Evolutionary conservation across 202 grass and related monocot species (phyloP).

Genomic region (Zoysia matrella): DNA sequence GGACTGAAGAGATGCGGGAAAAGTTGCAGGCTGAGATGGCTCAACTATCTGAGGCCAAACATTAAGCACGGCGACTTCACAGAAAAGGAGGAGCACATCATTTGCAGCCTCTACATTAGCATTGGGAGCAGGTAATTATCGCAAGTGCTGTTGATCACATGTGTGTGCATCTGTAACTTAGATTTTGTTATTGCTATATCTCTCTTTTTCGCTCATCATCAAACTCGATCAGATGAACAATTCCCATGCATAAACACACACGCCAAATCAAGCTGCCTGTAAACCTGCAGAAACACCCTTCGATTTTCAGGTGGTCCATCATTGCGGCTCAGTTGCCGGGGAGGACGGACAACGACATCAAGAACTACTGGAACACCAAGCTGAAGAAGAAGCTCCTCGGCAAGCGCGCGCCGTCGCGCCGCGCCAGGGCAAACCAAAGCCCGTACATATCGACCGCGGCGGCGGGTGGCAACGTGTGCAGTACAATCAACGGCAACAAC

Average conservation of each 20-base stretch:
- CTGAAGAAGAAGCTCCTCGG: slow-evolving; percentile 77
- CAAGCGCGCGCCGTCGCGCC: slow-evolving; percentile 52
- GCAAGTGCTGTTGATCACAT: neutral
- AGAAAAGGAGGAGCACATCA: slow-evolving; percentile 78
- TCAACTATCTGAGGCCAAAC: slow-evolving; percentile 82
- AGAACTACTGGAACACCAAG: slow-evolving; percentile 84
- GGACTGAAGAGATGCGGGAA: slow-evolving; percentile 81
- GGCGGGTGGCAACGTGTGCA: slow-evolving; percentile 16
- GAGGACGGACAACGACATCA: slow-evolving; percentile 74
- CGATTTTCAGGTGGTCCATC: slow-evolving; percentile 58
- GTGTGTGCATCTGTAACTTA: neutral
- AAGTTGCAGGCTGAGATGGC: slow-evolving; percentile 81
- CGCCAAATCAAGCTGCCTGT: neutral
- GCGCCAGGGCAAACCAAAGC: slow-evolving; percentile 30
- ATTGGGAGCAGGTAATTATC: slow-evolving; percentile 70
- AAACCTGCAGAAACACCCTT: neutral
- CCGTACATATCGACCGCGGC: slow-evolving; percentile 7
- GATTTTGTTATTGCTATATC: neutral
- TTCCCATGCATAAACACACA: neutral
- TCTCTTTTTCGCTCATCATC: neutral
- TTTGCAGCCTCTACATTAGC: slow-evolving; percentile 83
- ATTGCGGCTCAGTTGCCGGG: slow-evolving; percentile 67
- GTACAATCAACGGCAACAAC: neutral
- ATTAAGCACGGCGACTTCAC: slow-evolving; percentile 79
- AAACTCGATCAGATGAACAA: neutral